Evolutionary conservation across 2,329 filamentous ascomycete genomes (phyloP), one percentile per base, ranked within the genome.

Genomic region (Hypoxylon sp.): DNA sequence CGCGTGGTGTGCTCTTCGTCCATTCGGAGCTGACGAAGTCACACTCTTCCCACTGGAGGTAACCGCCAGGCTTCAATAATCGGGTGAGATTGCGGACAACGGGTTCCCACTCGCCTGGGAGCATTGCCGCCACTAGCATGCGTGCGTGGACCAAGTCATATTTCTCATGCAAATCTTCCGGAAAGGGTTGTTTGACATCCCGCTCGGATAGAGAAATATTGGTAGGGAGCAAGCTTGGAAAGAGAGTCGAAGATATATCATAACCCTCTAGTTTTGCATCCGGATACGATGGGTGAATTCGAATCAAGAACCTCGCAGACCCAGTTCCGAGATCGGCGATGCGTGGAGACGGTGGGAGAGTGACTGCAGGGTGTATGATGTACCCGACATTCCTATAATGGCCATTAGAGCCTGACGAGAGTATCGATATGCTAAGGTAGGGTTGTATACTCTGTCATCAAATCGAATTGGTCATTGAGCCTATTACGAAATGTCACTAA

Each of bases 61-160:
- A 63, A 1, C 59, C 53, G 39, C 37, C 22, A n/a, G 39, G 20
- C 30, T 39, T 34, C 15, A 56, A 39, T 10, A 64, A 13, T 13
- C 2, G 17, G 1, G 37, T 17, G n/a, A 65, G 20, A 34, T 65
- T 69, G 6, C 37, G 34, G 24, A 68, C 60, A 3, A 46, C 39
- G 13, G 52, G 10, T 4, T 32, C 51, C 67, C 61, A 67, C 15
- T 67, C 67, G 15, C 26, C 39, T 5, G 60, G 64, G 6, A 49
- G 53, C 56, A 69, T 62, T 4, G 57, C 67, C 34, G 53, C 48
- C n/a, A 61, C 55, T 3, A 69, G 37, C 47, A 69, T 32, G 28
- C 67, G 64, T 1, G 48, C 54, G 11, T 69, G 61, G 2, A 69
- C 56, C 37, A 67, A 22, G 24, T 69, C 60, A 43, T 65, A 68